These are phyloP conservation scores for Ophiostoma australiae DNA, from an alignment of 2,329 filamentous ascomycete genomes.

Conservation along the genomic window DNA sequence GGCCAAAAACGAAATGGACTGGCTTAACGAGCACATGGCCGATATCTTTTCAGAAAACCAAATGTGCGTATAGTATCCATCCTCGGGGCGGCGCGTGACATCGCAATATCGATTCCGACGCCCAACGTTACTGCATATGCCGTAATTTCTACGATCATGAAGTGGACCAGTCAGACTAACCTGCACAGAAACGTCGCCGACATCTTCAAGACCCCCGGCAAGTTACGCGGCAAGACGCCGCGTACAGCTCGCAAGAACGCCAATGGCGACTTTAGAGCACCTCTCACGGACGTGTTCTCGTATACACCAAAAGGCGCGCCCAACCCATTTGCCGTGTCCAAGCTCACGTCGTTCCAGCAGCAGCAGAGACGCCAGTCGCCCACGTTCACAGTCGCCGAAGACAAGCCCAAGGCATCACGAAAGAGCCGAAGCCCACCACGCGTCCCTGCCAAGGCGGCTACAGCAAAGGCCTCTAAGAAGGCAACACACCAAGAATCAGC, in stretches of 20 bases:
- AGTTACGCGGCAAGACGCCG: slow-evolving; percentile 75
- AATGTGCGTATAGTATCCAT: slow-evolving; percentile 56
- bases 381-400: slow-evolving; percentile 52
- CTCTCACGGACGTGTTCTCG: slow-evolving; percentile 56
- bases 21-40: slow-evolving; percentile 97
- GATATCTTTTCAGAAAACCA: slow-evolving; percentile 85
- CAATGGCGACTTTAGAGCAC: slow-evolving; percentile 55
- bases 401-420: slow-evolving; percentile 35
- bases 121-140: background rate
- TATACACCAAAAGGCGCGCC: slow-evolving; percentile 50
- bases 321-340: slow-evolving; percentile 47
- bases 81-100: background rate
- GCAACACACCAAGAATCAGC: background rate
- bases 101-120: background rate
- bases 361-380: slow-evolving; percentile 40
- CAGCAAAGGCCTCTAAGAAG: slow-evolving; percentile 19
- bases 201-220: slow-evolving; percentile 91
- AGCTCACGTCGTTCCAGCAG: slow-evolving; percentile 43
- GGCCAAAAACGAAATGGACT: slow-evolving; percentile 89
- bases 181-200: slow-evolving; percentile 73
- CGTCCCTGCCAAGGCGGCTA: slow-evolving; percentile 19
- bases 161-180: background rate
- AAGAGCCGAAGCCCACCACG: slow-evolving; percentile 32
- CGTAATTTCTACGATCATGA: background rate
- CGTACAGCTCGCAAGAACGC: slow-evolving; percentile 61